Conservation (phyloP, 2,329 filamentous ascomycete genomes). For the Fusarium siculi region DNA sequence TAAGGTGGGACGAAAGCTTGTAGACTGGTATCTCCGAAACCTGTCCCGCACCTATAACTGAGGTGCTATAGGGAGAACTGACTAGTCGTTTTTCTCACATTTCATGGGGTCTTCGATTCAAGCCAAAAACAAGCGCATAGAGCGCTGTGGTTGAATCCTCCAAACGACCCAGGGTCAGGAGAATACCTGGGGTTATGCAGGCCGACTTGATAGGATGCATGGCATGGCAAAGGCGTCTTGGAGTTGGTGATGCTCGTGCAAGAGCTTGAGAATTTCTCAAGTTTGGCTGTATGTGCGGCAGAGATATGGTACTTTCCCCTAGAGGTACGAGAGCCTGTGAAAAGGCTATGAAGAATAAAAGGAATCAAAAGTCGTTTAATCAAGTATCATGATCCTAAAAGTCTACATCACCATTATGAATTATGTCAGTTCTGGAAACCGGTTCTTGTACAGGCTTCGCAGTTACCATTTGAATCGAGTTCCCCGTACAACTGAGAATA, state of each 20-base stretch:
- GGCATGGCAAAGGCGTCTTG: slow-evolving; percentile 56
- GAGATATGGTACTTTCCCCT: slow-evolving; percentile 42
- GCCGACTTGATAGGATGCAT: slow-evolving; percentile 51
- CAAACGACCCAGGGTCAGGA: slow-evolving; percentile 35
- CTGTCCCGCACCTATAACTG: slow-evolving; percentile 89
- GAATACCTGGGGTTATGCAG: slow-evolving; percentile 45
- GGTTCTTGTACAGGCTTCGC: background rate
- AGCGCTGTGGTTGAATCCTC: slow-evolving; percentile 12
- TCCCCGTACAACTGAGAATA: background rate
- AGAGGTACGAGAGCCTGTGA: slow-evolving; percentile 37
- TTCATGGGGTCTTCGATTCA: slow-evolving; percentile 26
- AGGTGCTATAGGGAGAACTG: slow-evolving; percentile 37
- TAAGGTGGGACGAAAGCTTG: slow-evolving; percentile 95
- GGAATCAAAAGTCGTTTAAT: slow-evolving; percentile 42
- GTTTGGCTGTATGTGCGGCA: slow-evolving; percentile 44
- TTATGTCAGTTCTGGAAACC: background rate
- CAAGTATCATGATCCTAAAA: slow-evolving; percentile 26
- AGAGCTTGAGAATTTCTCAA: slow-evolving; percentile 46
- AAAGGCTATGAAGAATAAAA: slow-evolving; percentile 43
- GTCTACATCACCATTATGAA: background rate
- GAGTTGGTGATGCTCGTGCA: slow-evolving; percentile 53
- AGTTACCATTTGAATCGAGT: background rate
- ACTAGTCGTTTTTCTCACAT: slow-evolving; percentile 41
- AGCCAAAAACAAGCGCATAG: slow-evolving; percentile 10
- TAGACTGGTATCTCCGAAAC: slow-evolving; percentile 99